Conservation (phyloP, 2,329 filamentous ascomycete genomes). For the Neonectria magnoliae region DNA sequence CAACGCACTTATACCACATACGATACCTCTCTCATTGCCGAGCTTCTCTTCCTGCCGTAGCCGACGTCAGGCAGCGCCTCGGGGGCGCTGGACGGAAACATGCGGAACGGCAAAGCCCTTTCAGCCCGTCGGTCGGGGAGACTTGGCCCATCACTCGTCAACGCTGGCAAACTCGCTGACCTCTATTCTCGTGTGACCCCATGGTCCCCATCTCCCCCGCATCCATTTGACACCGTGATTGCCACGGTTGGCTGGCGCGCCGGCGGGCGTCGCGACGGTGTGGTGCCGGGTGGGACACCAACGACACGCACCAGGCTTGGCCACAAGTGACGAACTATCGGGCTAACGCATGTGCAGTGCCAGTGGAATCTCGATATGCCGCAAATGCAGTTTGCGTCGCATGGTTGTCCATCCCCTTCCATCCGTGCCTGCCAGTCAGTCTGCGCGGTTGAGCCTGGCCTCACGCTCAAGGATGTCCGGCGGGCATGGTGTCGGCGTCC, state of each 20-base stretch:
- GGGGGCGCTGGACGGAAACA: slow-evolving; percentile 43
- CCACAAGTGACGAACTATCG: slow-evolving; percentile 12
- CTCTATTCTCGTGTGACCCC: slow-evolving; percentile 42
- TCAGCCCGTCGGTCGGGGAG: slow-evolving; percentile 34
- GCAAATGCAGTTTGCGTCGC: slow-evolving; percentile 9
- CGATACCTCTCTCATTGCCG: slow-evolving; percentile 42
- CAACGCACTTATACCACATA: slow-evolving; percentile 32
- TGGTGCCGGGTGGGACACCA: slow-evolving; percentile 22
- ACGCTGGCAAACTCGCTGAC: slow-evolving; percentile 32
- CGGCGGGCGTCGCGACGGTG: slow-evolving; percentile 19
- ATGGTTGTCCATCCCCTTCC: background rate
- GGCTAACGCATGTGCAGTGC: slow-evolving; percentile 31
- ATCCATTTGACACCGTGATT: slow-evolving; percentile 35
- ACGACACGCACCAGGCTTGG: slow-evolving; percentile 15
- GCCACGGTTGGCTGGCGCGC: slow-evolving; percentile 38
- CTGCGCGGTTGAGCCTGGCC: background rate
- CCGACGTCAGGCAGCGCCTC: slow-evolving; percentile 36
- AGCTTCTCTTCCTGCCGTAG: slow-evolving; percentile 42
- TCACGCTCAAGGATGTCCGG: slow-evolving; percentile 19
- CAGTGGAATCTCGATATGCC: slow-evolving; percentile 29
- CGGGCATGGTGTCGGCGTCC: slow-evolving; percentile 5
- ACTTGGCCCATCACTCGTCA: slow-evolving; percentile 21
- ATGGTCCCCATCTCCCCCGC: slow-evolving; percentile 42
- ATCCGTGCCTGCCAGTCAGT: background rate
- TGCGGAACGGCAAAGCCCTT: slow-evolving; percentile 42